A percentile compares a stretch with the other conserved stretches of the same genome.
Conservation (phyloP, 2,329 filamentous ascomycete genomes). For the Colletotrichum paranaense region DNA sequence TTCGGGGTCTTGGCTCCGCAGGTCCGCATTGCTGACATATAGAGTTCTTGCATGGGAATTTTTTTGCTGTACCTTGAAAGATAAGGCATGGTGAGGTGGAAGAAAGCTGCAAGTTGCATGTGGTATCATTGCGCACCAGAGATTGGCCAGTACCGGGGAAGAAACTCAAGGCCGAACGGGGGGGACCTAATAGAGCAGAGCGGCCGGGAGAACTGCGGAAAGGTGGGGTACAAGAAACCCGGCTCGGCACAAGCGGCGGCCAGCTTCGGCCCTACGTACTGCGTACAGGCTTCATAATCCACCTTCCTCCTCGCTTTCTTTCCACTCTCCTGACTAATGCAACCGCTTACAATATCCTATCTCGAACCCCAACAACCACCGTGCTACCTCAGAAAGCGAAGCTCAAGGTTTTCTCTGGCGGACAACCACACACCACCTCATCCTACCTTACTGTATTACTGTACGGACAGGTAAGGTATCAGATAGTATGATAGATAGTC, state of each 20-base stretch:
- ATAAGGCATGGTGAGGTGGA: background rate
- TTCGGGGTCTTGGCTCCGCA: conserved; percentile 30
- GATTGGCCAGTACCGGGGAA: background rate
- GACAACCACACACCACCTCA: no score
- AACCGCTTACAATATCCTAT: conserved; percentile 7
- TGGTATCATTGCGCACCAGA: background rate
- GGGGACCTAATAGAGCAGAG: background rate
- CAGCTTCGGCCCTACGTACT: conserved; percentile 25
- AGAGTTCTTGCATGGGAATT: conserved; percentile 1
- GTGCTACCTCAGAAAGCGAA: no score
- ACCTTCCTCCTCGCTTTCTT: background rate
- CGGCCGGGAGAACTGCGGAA: conserved; percentile 8
- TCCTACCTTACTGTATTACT: no score
- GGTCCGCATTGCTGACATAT: conserved; percentile 30
- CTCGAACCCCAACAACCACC: background rate
- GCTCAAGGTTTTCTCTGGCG: no score
- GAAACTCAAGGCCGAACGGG: background rate
- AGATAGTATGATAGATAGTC: background rate
- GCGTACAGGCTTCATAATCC: no score
- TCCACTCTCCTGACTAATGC: conserved; percentile 21
- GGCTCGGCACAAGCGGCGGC: conserved; percentile 7
- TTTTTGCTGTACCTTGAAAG: background rate
- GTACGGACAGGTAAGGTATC: no score
- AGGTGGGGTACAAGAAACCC: background rate
- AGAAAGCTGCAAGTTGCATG: background rate